Conservation (phyloP, 768 basidiomycete species). For the Stropharia rugosoannulata region DNA sequence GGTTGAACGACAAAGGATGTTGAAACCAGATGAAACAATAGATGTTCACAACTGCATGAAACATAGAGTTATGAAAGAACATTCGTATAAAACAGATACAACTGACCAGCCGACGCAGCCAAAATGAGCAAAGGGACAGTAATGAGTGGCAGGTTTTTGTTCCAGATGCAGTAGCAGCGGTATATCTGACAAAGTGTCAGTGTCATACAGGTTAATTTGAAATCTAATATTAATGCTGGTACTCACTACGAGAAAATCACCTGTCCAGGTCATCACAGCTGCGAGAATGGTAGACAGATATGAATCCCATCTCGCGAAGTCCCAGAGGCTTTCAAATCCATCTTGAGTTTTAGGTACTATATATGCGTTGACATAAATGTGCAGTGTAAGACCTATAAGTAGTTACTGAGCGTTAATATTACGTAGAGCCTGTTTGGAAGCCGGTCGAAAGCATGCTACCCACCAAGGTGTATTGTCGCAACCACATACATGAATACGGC, state of each 20-base stretch:
- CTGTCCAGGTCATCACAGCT: constrained; percentile 5
- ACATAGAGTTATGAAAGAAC: not conserved
- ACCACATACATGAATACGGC: constrained; percentile 24
- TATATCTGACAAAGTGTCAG: constrained; percentile 19
- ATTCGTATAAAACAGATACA: not conserved
- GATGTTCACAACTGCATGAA: constrained; percentile 15
- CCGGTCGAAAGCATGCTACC: not conserved
- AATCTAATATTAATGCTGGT: not conserved
- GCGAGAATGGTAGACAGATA: no score
- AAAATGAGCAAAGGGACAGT: constrained; percentile 21
- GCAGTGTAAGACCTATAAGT: not conserved
- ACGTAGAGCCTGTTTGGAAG: not conserved
- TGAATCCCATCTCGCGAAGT: no score
- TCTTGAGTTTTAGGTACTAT: no score
- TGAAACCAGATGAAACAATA: constrained; percentile 24
- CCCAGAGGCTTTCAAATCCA: no score
- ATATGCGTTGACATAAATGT: no score
- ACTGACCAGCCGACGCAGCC: constrained; percentile 18
- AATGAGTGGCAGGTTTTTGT: constrained; percentile 18
- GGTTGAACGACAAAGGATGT: constrained; percentile 11
- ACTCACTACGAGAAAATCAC: not conserved
- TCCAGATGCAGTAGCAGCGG: constrained; percentile 29
- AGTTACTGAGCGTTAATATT: constrained; percentile 2
- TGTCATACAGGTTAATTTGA: not conserved
- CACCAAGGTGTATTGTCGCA: constrained; percentile 23